Evolutionary conservation across 73 alveolate species (phyloP).

Genomic region (Paramecium sonneborni): DNA sequence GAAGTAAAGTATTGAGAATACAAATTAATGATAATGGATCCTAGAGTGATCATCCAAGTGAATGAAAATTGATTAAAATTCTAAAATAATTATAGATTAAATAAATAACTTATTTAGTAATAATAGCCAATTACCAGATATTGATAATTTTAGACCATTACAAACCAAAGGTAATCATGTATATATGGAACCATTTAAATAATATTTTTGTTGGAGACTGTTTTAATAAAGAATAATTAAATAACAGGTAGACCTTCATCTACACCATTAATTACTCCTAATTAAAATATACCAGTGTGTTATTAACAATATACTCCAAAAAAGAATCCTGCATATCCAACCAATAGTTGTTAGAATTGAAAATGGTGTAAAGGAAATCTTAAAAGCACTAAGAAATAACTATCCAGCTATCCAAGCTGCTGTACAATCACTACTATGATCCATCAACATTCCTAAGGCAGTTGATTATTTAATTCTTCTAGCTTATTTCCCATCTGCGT

Average conservation of each 20-base stretch:
- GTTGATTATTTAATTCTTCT: constrained; percentile 71
- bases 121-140: neutral
- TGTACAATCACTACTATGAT: constrained; percentile 80
- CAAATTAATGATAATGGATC: neutral
- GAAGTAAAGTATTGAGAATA: neutral
- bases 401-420: constrained; percentile 68
- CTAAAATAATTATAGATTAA: neutral
- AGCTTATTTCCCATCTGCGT: constrained; percentile 79
- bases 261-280: constrained; percentile 58
- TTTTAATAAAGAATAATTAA: neutral
- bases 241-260: constrained; percentile 64
- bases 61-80: neutral
- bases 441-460: constrained; percentile 78
- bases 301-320: constrained; percentile 56
- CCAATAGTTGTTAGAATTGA: neutral
- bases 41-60: neutral
- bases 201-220: constrained; percentile 29
- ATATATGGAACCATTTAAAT: neutral
- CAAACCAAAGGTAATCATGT: neutral
- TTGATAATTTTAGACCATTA: constrained; percentile 37
- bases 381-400: neutral
- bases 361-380: neutral
- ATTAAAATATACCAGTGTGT: constrained; percentile 46
- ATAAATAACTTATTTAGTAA: constrained; percentile 5
- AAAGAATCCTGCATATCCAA: constrained; percentile 36